A percentile compares a stretch with the other conserved stretches of the same genome.
These are phyloP conservation scores for Penicillium soppii DNA, from an alignment of 495 filamentous ascomycete genomes.

Conservation along the genomic window DNA sequence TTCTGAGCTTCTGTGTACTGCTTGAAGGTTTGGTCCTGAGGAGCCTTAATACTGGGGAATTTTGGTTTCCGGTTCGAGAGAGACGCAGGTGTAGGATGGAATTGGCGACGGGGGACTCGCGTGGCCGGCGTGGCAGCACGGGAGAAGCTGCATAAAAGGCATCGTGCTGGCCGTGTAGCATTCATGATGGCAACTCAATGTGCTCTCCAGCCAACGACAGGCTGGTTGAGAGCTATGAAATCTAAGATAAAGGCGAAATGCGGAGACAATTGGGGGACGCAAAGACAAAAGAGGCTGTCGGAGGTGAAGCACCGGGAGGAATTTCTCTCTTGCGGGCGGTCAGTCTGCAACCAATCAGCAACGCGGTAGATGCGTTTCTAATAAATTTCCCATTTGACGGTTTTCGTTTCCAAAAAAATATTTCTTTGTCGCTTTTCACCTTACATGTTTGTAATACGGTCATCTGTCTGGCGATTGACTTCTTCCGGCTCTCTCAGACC, in stretches of 20 bases:
- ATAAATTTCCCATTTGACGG: slow-evolving; percentile 29
- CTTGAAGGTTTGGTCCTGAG: slow-evolving; percentile 44
- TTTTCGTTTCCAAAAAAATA: slow-evolving; percentile 7
- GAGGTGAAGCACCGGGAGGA: slow-evolving; percentile 26
- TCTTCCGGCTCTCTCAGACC: not conserved
- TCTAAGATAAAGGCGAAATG: slow-evolving; percentile 11
- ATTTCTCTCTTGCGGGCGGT: slow-evolving; percentile 35
- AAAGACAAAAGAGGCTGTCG: slow-evolving; percentile 23
- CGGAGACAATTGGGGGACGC: slow-evolving; percentile 11
- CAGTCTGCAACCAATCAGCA: slow-evolving; percentile 23
- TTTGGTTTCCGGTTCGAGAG: slow-evolving; percentile 38
- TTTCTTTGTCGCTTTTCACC: slow-evolving; percentile 7
- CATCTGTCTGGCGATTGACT: slow-evolving; percentile 13
- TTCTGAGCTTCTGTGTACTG: slow-evolving; percentile 70
- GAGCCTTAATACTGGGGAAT: slow-evolving; percentile 22
- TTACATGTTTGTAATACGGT: slow-evolving; percentile 25
- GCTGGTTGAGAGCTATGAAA: slow-evolving; percentile 23
- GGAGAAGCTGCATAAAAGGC: slow-evolving; percentile 55
- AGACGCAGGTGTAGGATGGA: slow-evolving; percentile 47
- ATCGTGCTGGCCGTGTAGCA: slow-evolving; percentile 56
- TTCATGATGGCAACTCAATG: slow-evolving; percentile 48
- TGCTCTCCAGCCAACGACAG: slow-evolving; percentile 30
- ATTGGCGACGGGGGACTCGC: slow-evolving; percentile 50
- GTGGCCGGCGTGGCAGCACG: slow-evolving; percentile 36
- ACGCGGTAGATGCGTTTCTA: slow-evolving; percentile 25